Conservation (phyloP, 345 rosid genomes). For the Limnanthes douglasii region DNA sequence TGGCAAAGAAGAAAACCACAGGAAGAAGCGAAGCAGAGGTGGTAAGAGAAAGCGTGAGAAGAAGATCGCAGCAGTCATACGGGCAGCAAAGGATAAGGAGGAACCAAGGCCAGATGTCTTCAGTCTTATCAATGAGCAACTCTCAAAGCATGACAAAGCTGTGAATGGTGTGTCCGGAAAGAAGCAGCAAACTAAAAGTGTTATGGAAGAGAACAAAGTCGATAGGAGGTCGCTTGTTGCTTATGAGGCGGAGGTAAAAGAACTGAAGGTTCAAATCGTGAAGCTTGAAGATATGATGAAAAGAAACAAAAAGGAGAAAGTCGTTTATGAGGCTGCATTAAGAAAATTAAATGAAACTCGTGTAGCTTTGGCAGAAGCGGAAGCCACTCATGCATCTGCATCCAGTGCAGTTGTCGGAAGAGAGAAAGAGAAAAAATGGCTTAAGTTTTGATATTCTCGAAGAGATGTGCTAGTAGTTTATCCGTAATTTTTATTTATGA, state of each 20-base stretch:
- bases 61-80: conserved; percentile 66
- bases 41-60: conserved; percentile 78
- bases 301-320: conserved; percentile 71
- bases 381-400: conserved; percentile 63
- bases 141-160: conserved; percentile 24
- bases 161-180: conserved; percentile 17
- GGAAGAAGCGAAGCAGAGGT: conserved; percentile 60
- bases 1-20: conserved; percentile 21
- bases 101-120: conserved; percentile 65
- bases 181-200: conserved; percentile 28
- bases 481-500: no score
- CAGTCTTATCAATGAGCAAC: conserved; percentile 58
- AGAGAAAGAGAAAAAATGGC: conserved; percentile 95
- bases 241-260: conserved; percentile 62
- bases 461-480: no score
- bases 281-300: conserved; percentile 73
- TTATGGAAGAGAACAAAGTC: conserved; percentile 38
- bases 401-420: conserved; percentile 44
- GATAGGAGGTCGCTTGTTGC: conserved; percentile 60
- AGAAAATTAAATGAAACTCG: conserved; percentile 56
- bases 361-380: conserved; percentile 45
- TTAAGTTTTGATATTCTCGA: conserved; percentile 57
- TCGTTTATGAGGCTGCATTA: conserved; percentile 57
- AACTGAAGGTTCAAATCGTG: conserved; percentile 30
- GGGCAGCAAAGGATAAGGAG: conserved; percentile 41